Conservation (phyloP, 495 filamentous ascomycete genomes). For the Aspergillus indologenus region DNA sequence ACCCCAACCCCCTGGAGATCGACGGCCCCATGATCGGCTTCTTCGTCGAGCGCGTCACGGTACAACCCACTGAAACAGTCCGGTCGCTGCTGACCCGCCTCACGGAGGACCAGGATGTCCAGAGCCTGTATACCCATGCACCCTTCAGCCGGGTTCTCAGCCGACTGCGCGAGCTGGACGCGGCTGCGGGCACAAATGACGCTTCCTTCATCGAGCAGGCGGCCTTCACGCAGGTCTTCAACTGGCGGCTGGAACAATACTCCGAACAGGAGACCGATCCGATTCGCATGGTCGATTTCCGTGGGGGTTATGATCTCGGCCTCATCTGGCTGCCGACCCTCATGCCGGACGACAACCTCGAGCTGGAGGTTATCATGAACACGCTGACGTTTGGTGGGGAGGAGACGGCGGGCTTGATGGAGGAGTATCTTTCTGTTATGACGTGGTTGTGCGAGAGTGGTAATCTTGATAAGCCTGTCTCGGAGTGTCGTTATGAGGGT, state of each 20-base stretch:
- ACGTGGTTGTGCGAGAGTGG: slow-evolving; percentile 9
- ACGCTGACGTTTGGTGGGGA: slow-evolving; percentile 2
- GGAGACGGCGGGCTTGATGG: slow-evolving; percentile 4
- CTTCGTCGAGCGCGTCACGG: slow-evolving; percentile 2
- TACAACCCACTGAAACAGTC: neutral
- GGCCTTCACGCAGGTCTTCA: neutral
- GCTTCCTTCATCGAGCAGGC: neutral
- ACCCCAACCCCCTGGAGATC: slow-evolving; percentile 8
- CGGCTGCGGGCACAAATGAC: neutral
- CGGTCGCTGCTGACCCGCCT: slow-evolving; percentile 3
- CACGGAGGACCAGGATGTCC: slow-evolving; percentile 6
- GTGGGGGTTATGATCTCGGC: slow-evolving; percentile 7
- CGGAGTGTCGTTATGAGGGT: neutral
- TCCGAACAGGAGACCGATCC: neutral
- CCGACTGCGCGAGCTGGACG: neutral
- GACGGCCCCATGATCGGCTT: slow-evolving; percentile 10
- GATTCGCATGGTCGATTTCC: slow-evolving; percentile 2
- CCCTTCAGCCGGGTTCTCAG: slow-evolving; percentile 3
- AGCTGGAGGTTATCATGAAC: slow-evolving; percentile 7
- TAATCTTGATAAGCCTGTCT: slow-evolving; percentile 4
- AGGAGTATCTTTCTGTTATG: slow-evolving; percentile 8
- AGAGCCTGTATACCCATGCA: slow-evolving; percentile 6
- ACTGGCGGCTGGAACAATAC: slow-evolving; percentile 4
- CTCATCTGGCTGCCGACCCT: slow-evolving; percentile 13
- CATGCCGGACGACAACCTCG: neutral